Percentiles rank a stretch among this genome's conserved stretches.
Conservation (phyloP, 163 green algal species). For the Scenedesmus sp. region DNA sequence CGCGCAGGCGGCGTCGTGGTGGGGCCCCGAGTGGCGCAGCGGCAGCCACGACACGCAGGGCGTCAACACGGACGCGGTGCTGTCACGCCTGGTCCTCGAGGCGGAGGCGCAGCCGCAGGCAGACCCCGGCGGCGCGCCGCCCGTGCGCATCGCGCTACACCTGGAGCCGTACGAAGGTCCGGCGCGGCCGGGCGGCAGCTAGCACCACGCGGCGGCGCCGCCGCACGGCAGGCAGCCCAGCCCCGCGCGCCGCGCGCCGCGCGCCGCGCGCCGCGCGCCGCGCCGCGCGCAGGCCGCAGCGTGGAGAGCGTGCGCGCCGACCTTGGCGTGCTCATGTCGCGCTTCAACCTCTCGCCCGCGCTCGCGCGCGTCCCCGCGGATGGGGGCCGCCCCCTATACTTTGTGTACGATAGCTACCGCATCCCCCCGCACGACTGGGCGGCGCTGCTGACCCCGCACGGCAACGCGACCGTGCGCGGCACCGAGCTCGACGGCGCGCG, state of each 20-base stretch:
- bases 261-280: no score
- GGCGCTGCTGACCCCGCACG: conserved; percentile 31
- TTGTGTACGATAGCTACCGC: conserved; percentile 45
- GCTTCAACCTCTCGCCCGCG: conserved; percentile 36
- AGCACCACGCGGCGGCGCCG: background rate
- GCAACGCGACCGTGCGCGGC: conserved; percentile 49
- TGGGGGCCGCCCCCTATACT: conserved; percentile 50
- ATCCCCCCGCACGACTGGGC: conserved; percentile 54
- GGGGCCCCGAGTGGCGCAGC: conserved; percentile 54
- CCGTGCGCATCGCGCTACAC: conserved; percentile 64
- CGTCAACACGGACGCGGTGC: conserved; percentile 52
- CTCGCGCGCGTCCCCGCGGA: conserved; percentile 45
- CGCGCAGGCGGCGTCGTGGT: conserved; percentile 58
- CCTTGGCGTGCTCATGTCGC: conserved; percentile 46
- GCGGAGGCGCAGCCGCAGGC: background rate
- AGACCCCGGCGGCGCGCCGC: conserved; percentile 23
- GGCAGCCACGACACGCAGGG: conserved; percentile 56
- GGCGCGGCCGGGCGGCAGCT: background rate
- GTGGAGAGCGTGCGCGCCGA: conserved; percentile 53
- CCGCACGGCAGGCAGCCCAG: no score
- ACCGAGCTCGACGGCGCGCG: conserved; percentile 47
- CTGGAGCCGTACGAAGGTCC: conserved; percentile 63
- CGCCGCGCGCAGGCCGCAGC: conserved; percentile 46
- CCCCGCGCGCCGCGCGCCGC: no score
- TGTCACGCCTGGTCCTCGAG: conserved; percentile 11